Percentiles rank a stretch among this genome's conserved stretches.
Conservation (phyloP, 495 filamentous ascomycete genomes). For the Haplographium delicatum region DNA sequence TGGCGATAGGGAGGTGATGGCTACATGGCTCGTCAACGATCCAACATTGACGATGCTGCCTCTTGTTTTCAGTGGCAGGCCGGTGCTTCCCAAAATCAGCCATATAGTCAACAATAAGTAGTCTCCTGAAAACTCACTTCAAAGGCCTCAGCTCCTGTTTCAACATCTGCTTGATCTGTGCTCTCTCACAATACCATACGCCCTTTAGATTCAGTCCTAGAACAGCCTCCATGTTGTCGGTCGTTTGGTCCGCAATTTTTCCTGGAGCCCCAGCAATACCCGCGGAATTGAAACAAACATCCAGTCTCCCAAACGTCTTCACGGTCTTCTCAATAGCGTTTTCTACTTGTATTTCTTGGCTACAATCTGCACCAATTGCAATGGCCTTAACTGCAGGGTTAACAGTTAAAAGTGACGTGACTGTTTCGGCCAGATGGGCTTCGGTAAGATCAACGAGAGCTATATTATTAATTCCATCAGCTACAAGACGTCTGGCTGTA, state of each 20-base stretch:
- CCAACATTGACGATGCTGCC: constrained; percentile 57
- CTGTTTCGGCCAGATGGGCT: constrained; percentile 31
- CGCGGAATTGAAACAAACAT: constrained; percentile 58
- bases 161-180: constrained; percentile 51
- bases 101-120: neutral
- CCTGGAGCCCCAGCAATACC: constrained; percentile 60
- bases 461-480: constrained; percentile 52
- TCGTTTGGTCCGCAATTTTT: constrained; percentile 33
- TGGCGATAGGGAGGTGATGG: neutral
- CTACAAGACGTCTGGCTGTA: constrained; percentile 7
- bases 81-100: constrained; percentile 10
- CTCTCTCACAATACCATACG: constrained; percentile 62
- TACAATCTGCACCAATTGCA: constrained; percentile 47
- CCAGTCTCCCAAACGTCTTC: constrained; percentile 44
- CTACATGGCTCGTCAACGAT: constrained; percentile 2
- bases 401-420: constrained; percentile 35
- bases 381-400: constrained; percentile 46
- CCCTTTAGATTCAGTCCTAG: constrained; percentile 65
- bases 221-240: constrained; percentile 46
- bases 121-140: constrained; percentile 5
- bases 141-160: constrained; percentile 20
- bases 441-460: constrained; percentile 56
- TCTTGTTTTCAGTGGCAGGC: constrained; percentile 34
- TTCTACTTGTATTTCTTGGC: constrained; percentile 43
- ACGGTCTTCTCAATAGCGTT: constrained; percentile 36